Evolutionary conservation across 495 filamentous ascomycete genomes (phyloP).

Genomic region (Aspergillus sclerotiicarbonarius): DNA sequence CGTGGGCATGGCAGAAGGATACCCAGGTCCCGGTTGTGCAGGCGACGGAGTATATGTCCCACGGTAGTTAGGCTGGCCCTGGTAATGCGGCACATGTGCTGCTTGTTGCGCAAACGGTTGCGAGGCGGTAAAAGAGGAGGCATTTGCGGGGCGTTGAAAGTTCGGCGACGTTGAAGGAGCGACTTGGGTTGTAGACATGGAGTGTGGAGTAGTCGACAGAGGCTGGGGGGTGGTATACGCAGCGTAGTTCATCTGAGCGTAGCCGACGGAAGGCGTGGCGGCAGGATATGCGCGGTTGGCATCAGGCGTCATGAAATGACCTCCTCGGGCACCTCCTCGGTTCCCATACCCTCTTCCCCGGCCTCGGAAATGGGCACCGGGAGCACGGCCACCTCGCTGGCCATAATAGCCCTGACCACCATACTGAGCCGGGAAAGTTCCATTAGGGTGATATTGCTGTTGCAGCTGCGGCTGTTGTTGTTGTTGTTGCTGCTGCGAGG

Average conservation of each 20-base stretch:
- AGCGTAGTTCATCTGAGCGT: conserved; percentile 31
- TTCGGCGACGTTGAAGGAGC: conserved; percentile 24
- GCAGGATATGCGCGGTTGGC: conserved; percentile 22
- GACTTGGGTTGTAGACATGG: conserved; percentile 30
- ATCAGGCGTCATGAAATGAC: conserved; percentile 41
- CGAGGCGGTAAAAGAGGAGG: conserved; percentile 25
- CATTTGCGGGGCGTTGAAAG: conserved; percentile 26
- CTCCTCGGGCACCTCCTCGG: conserved; percentile 52
- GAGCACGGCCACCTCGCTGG: conserved; percentile 31
- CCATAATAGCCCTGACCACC: conserved; percentile 26
- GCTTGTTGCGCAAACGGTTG: conserved; percentile 26
- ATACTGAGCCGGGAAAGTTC: conserved; percentile 29
- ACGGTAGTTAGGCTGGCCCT: conserved; percentile 32
- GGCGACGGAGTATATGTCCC: conserved; percentile 22
- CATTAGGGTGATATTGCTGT: conserved; percentile 19
- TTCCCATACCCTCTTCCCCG: conserved; percentile 46
- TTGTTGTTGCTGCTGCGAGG: conserved; percentile 26
- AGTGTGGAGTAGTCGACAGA: conserved; percentile 21
- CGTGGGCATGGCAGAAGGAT: conserved; percentile 23
- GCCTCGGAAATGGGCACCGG: conserved; percentile 37
- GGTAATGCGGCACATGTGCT: conserved; percentile 27
- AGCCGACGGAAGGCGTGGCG: conserved; percentile 26
- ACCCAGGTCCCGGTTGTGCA: conserved; percentile 26
- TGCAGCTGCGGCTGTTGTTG: conserved; percentile 21
- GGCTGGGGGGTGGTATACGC: conserved; percentile 34